Evolutionary conservation across 2,329 filamentous ascomycete species (phyloP), one percentile per base, ranked within the genome.

Genomic region (Aphanoascus verrucosus): DNA sequence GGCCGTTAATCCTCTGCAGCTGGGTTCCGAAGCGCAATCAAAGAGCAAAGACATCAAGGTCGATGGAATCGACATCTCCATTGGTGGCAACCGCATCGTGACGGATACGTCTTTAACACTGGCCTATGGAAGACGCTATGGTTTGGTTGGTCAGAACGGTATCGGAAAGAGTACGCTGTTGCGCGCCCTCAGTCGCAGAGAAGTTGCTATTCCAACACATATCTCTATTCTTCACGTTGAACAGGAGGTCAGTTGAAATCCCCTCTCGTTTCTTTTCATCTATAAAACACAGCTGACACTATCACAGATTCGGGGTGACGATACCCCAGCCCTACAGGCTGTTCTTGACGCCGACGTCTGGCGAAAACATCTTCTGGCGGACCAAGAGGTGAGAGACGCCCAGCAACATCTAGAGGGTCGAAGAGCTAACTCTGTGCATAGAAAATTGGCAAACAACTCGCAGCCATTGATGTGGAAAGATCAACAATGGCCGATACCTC

Each of bases 1-100:
- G 93, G 85, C 88, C 52, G 93, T 98, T 75, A 98, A 98, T 70
- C 93, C 93, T 57, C 79, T 98, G 58, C 91, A 97, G 67, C 65
- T 97, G 56, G 91, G 89, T 52, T 74, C 77, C 19, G 82, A 78
- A 60, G 70, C 80, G 54, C 70, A 83, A 56, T 79, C 83, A 32
- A 98, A 97, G 83, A 95, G 90, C 71, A 98, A 98, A 77, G 93
- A 98, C 67, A 90, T 98, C 77, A 98, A 97, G 75, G 77, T 98
- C 61, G 93, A 98, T 71, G 89, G 87, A 63, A 88, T 95, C 66
- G 93, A 98, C 70, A 86, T 98, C 52, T 86, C 88, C 42, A 96
- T 98, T 65, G 83, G 87, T 57, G 91, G 91, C 54, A 78, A 82
- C 64, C 84, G 93, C 56, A 98, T 98, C 59, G 74, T 97, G 61